These are phyloP conservation scores for Cystobasidium pallidum DNA, from an alignment of 1,284 basidiomycete genomes.

Conservation along the genomic window DNA sequence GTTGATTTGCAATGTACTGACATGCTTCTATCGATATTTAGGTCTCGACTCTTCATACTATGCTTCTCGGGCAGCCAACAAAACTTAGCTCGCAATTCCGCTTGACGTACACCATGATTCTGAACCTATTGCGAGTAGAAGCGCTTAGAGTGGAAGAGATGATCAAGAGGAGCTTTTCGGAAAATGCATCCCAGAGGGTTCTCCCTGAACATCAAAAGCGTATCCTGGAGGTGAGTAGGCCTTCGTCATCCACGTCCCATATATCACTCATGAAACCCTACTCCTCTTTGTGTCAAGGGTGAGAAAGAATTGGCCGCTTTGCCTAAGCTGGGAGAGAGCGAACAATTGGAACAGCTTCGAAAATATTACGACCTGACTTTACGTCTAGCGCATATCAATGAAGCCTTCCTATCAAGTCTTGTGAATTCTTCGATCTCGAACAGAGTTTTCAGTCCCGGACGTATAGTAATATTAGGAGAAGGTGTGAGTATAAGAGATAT, in stretches of 20 bases:
- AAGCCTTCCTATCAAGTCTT: constrained; percentile 69
- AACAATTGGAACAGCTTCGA: constrained; percentile 65
- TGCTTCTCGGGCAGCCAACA: constrained; percentile 91
- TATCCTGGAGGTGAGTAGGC: constrained; percentile 43
- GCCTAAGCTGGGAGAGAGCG: constrained; percentile 65
- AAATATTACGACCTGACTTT: constrained; percentile 75
- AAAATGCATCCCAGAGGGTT: constrained; percentile 90
- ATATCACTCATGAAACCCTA: neutral
- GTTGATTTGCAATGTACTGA: too few relatives aligned
- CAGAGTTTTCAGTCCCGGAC: constrained; percentile 71
- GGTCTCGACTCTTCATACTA: constrained; percentile 75
- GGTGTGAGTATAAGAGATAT: constrained; percentile 64
- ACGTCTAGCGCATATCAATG: constrained; percentile 70
- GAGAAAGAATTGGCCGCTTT: constrained; percentile 73
- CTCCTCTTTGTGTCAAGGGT: constrained; percentile 63
- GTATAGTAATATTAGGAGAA: constrained; percentile 82
- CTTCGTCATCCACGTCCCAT: neutral
- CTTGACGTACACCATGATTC: constrained; percentile 98
- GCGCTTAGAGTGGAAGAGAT: constrained; percentile 97
- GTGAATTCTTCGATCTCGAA: constrained; percentile 67
- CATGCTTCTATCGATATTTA: constrained; percentile 54
- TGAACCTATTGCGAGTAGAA: constrained; percentile 94
- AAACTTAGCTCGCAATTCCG: constrained; percentile 97
- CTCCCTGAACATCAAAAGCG: constrained; percentile 91
- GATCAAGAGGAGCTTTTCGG: constrained; percentile 99